phyloP scores from a whole-genome alignment of 805 yeast species.

The Hanseniaspora meyeri region DNA sequence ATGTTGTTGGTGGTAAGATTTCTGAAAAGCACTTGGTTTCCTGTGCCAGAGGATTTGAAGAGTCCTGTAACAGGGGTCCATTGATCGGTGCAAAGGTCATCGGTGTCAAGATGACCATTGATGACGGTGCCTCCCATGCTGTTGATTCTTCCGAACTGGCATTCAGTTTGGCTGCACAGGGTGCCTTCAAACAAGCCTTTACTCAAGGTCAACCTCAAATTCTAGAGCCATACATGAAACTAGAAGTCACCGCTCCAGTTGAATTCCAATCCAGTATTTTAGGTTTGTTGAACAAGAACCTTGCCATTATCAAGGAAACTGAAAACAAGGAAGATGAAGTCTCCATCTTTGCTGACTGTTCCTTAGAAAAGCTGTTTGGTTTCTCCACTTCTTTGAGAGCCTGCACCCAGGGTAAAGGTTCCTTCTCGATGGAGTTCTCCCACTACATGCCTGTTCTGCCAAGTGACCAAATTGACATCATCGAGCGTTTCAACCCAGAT shows the following conservation, averaged over 20 bases:
- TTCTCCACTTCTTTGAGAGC: constrained; percentile 93
- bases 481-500: constrained; percentile 32
- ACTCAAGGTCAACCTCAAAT: constrained; percentile 72
- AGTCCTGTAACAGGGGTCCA: constrained; percentile 91
- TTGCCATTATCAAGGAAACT: constrained; percentile 86
- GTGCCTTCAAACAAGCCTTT: constrained; percentile 88
- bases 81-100: constrained; percentile 86
- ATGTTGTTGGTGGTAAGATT: constrained; percentile 92
- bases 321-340: constrained; percentile 91
- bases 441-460: constrained; percentile 84
- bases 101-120: constrained; percentile 83
- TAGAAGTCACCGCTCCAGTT: constrained; percentile 82
- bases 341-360: constrained; percentile 85
- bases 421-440: constrained; percentile 87
- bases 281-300: constrained; percentile 79
- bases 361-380: constrained; percentile 93
- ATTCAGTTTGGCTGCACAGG: constrained; percentile 81
- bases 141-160: constrained; percentile 96
- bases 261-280: constrained; percentile 93
- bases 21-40: constrained; percentile 90
- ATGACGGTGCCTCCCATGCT: constrained; percentile 95
- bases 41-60: constrained; percentile 91
- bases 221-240: constrained; percentile 92
- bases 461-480: constrained; percentile 78
- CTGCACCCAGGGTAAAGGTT: constrained; percentile 97